phyloP scores from a whole-genome alignment of 1,284 basidiomycete genomes.

The Inonotus obliquus region DNA sequence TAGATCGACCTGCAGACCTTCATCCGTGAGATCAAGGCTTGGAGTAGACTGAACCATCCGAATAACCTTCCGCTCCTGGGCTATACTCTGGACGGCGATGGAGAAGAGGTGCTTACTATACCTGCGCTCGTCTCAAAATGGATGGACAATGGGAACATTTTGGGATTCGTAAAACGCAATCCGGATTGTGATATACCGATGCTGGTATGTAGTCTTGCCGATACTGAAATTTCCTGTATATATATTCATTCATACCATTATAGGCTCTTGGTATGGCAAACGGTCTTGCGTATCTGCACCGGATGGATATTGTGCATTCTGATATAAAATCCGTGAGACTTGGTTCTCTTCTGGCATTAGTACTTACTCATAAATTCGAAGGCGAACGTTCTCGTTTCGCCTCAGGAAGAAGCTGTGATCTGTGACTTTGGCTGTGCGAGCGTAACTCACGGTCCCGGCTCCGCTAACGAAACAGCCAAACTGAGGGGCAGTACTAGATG shows the following conservation, averaged over 20 bases:
- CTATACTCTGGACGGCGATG: neutral
- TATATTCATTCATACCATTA: neutral
- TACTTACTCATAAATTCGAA: neutral
- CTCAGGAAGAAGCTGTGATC: neutral
- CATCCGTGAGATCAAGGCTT: neutral
- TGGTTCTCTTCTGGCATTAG: too few species aligned
- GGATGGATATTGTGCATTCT: neutral
- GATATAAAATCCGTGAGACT: constrained; percentile 1
- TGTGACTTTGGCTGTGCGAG: neutral
- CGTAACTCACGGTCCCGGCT: neutral
- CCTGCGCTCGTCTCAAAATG: neutral
- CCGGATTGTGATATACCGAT: neutral
- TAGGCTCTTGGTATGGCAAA: constrained; percentile 2
- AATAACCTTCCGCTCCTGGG: constrained; percentile 2
- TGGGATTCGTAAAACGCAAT: too few species aligned
- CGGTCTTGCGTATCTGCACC: neutral
- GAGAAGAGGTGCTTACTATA: too few species aligned
- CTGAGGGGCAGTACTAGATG: neutral
- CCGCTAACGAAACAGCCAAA: neutral
- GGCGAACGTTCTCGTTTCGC: neutral
- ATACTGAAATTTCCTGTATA: neutral
- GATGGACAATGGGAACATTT: constrained; percentile 3
- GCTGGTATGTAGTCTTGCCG: neutral
- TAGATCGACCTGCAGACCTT: too few species aligned
- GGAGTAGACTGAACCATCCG: neutral